Evolutionary conservation across 2,329 filamentous ascomycete genomes (phyloP), one percentile per base, ranked within the genome.

Genomic region (Sarocladium brachiariae): DNA sequence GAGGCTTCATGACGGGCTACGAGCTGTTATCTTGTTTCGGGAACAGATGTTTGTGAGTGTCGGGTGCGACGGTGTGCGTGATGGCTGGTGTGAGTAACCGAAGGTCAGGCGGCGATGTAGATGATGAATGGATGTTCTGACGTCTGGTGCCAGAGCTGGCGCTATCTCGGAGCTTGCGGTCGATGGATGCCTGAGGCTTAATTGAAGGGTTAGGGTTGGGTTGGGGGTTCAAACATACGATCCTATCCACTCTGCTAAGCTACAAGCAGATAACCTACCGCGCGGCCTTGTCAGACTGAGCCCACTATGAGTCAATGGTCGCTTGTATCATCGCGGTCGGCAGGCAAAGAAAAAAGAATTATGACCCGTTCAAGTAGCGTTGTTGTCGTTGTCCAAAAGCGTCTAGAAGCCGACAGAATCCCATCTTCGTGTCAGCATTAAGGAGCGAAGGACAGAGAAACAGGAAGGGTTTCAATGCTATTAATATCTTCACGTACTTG

Each of bases 1-100:
- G 76, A 59, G 92, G 91, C 84, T 96, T 96, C 91, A 96, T 96
- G 65, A 33, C 33, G 43, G 43, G 25, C 16, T n/a, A n/a, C n/a
- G n/a, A n/a, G n/a, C n/a, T n/a, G n/a, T n/a, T n/a, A n/a, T n/a
- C n/a, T n/a, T n/a, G n/a, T n/a, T n/a, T n/a, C n/a, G n/a, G n/a
- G n/a, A n/a, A n/a, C n/a, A n/a, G n/a, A n/a, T n/a, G n/a, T n/a
- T n/a, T n/a, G n/a, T 31, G 30, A 8, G 30, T 31, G 8, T 31
- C 14, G 8, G 30, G 30, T 31, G n/a, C 14, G 30, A 31, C 8
- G n/a, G n/a, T n/a, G n/a, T 43, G 14, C 27, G 39, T 4, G 39
- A 14, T 16, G 11, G n/a, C 9, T 21, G n/a, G 9, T 34, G 43
- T 16, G 43, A 34, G 31, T 24, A 16, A 3, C 9, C n/a, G 30